These are phyloP conservation scores for Escallonia herrerae DNA, from an alignment of 129 eudicot species.

Conservation along the genomic window DNA sequence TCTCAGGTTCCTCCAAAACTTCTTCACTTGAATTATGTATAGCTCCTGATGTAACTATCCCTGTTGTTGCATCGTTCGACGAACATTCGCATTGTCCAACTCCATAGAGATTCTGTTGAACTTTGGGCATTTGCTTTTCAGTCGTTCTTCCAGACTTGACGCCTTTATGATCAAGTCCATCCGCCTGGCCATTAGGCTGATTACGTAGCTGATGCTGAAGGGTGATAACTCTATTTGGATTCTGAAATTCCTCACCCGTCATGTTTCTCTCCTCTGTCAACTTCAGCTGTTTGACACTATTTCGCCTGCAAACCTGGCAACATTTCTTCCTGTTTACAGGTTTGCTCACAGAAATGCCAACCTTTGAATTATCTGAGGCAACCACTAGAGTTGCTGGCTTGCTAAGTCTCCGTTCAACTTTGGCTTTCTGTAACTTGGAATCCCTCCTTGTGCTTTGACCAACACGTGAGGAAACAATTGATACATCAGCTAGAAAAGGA, in stretches of 20 bases:
- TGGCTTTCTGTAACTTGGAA: neutral
- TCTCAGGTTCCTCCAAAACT: conserved; percentile 9
- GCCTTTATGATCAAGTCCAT: conserved; percentile 1
- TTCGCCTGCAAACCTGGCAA: conserved; percentile 29
- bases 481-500: conserved; percentile 3
- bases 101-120: conserved; percentile 7
- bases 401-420: neutral
- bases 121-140: conserved; percentile 18
- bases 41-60: conserved; percentile 9
- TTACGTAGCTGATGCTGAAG: neutral
- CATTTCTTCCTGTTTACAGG: conserved; percentile 23
- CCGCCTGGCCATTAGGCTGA: neutral
- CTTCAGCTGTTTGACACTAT: conserved; percentile 29
- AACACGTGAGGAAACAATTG: neutral
- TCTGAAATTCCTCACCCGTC: conserved; percentile 9
- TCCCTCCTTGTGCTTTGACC: conserved; percentile 13
- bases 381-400: conserved; percentile 13
- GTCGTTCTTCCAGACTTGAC: neutral
- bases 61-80: conserved; percentile 11
- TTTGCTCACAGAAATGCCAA: conserved; percentile 16
- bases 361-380: conserved; percentile 11
- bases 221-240: neutral
- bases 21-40: conserved; percentile 11
- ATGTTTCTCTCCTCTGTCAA: conserved; percentile 8
- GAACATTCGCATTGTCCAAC: conserved; percentile 18